Percentiles rank a stretch among this genome's conserved stretches.
Conservation (phyloP, 257 asterid species). For the Solanum habrochaites region DNA sequence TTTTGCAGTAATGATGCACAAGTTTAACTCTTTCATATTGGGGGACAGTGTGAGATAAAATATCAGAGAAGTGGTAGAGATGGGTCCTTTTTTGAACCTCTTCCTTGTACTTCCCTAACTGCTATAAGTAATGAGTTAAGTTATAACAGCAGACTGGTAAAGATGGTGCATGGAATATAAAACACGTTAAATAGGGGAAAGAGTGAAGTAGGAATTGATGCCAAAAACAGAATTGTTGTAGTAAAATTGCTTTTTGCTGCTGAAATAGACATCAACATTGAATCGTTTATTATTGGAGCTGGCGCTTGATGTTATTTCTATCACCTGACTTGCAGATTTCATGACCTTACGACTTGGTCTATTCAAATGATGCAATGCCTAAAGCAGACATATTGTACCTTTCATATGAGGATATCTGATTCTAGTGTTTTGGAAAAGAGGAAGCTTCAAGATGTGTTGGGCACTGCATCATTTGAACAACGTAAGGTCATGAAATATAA, state of each 20-base stretch:
- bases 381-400: background rate
- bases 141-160: background rate
- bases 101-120: background rate
- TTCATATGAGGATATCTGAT: background rate
- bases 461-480: background rate
- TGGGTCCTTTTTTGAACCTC: background rate
- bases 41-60: background rate
- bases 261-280: background rate
- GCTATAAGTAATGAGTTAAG: background rate
- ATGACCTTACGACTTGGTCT: background rate
- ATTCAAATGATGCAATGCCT: background rate
- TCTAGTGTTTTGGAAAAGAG: background rate
- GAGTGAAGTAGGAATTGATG: background rate
- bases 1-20: background rate
- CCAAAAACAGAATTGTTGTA: background rate
- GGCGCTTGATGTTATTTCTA: background rate
- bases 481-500: background rate
- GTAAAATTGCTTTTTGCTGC: background rate
- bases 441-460: background rate
- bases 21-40: background rate
- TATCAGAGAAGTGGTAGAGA: background rate
- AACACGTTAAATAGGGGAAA: background rate
- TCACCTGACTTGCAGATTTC: background rate
- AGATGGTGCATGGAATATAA: background rate
- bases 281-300: background rate